Conservation (phyloP, 1,284 basidiomycete genomes). For the Leccinum proliferum region DNA sequence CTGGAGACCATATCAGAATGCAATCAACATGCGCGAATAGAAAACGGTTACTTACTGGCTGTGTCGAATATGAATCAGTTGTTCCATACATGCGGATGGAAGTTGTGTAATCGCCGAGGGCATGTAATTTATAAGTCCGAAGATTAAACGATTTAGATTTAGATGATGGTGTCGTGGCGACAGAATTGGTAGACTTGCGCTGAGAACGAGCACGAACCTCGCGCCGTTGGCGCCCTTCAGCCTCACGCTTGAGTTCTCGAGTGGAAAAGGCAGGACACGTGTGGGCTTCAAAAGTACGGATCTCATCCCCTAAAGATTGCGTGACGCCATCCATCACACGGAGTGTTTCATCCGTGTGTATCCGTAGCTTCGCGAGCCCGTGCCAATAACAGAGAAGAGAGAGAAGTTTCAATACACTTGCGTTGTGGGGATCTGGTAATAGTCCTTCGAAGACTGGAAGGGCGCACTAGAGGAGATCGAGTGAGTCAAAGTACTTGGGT, state of each 20-base stretch:
- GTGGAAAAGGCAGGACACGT: constrained; percentile 3
- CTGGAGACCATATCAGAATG: constrained; percentile 6
- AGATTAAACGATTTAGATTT: constrained; percentile 17
- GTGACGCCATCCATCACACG: neutral
- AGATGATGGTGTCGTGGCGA: neutral
- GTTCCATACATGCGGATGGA: constrained; percentile 14
- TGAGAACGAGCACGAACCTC: neutral
- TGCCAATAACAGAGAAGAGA: constrained; percentile 12
- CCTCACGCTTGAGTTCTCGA: neutral
- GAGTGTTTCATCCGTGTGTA: neutral
- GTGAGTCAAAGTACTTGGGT: too few relatives aligned
- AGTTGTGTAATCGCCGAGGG: constrained; percentile 15
- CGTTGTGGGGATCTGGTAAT: constrained; percentile 9
- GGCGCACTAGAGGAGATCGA: constrained; percentile 13
- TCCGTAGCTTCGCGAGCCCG: too few relatives aligned
- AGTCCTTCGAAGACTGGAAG: constrained; percentile 19
- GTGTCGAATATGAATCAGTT: constrained; percentile 10
- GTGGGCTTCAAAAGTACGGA: neutral
- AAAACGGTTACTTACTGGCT: neutral
- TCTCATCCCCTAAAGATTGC: neutral
- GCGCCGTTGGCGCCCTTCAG: neutral
- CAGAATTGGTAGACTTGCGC: neutral
- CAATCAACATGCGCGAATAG: neutral
- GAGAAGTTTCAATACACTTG: constrained; percentile 3
- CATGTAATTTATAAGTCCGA: constrained; percentile 21